These are phyloP conservation scores for Thyridium curvatum DNA, from an alignment of 2,329 filamentous ascomycete species.

Conservation along the genomic window DNA sequence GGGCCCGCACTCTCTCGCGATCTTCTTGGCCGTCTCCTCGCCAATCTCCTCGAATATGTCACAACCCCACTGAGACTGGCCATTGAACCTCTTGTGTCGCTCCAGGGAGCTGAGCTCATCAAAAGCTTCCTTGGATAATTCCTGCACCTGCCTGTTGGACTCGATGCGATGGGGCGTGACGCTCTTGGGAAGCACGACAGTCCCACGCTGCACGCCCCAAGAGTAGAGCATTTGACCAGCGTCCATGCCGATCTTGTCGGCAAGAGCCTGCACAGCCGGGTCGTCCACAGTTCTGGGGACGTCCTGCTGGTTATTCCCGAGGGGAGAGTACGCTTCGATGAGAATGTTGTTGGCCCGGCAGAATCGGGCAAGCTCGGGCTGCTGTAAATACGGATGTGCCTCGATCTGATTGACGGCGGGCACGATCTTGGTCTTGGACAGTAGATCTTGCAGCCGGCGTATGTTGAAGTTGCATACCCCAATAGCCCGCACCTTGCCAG, in stretches of 20 bases:
- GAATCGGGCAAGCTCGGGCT: conserved; percentile 48
- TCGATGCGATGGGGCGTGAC: conserved; percentile 34
- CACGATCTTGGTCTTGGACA: conserved; percentile 42
- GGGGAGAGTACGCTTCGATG: conserved; percentile 58
- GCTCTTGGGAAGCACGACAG: conserved; percentile 36
- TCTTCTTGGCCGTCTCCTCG: conserved; percentile 24
- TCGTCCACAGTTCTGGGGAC: conserved; percentile 42
- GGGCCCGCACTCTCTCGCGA: conserved; percentile 22
- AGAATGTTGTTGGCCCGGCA: conserved; percentile 52
- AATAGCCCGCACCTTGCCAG: conserved; percentile 35
- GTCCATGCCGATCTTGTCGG: conserved; percentile 29
- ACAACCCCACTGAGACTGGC: conserved; percentile 32
- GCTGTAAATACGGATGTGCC: conserved; percentile 63
- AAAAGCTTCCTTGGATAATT: conserved; percentile 27
- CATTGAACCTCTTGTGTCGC: conserved; percentile 35
- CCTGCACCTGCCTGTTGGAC: conserved; percentile 30
- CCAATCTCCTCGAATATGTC: conserved; percentile 37
- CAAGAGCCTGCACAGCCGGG: conserved; percentile 38
- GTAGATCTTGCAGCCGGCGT: conserved; percentile 31
- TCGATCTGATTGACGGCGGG: conserved; percentile 65
- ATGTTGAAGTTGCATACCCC: conserved; percentile 47
- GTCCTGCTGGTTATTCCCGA: conserved; percentile 45
- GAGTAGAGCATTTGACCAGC: conserved; percentile 38
- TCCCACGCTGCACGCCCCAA: conserved; percentile 37
- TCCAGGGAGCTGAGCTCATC: conserved; percentile 29